Evolutionary conservation across 345 rosid species (phyloP).

Genomic region (Gossypium arboreum): DNA sequence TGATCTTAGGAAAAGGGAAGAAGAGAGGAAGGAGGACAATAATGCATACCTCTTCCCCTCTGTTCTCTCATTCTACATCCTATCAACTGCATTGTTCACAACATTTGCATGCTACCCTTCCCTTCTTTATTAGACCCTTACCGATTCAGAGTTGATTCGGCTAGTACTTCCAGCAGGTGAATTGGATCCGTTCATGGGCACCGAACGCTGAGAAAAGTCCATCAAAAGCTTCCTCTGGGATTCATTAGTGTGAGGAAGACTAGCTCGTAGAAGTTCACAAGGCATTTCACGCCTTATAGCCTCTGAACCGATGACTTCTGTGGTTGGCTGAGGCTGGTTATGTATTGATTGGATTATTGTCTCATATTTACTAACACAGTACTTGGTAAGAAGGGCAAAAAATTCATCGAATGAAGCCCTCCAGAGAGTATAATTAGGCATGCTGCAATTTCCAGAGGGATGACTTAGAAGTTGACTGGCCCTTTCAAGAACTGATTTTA

Average conservation of each 20-base stretch:
- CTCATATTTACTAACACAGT: conserved; percentile 82
- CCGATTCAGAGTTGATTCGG: conserved; percentile 62
- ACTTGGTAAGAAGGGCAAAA: conserved; percentile 75
- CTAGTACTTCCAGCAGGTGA: conserved; percentile 35
- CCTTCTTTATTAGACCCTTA: conserved; percentile 39
- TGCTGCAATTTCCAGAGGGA: conserved; percentile 42
- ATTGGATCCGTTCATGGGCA: conserved; percentile 33
- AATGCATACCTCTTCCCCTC: not conserved
- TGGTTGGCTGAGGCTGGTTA: conserved; percentile 36
- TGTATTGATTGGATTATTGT: conserved; percentile 54
- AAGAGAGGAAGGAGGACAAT: not conserved
- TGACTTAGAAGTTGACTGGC: conserved; percentile 61
- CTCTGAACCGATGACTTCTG: conserved; percentile 54
- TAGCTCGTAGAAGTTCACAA: conserved; percentile 85
- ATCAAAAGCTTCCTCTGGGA: conserved; percentile 66
- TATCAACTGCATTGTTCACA: not conserved
- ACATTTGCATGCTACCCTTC: too few species aligned
- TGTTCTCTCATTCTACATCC: not conserved
- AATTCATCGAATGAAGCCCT: conserved; percentile 92
- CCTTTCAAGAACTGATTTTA: conserved; percentile 80
- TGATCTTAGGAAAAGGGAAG: not conserved
- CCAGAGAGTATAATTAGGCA: conserved; percentile 70
- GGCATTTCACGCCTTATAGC: conserved; percentile 95
- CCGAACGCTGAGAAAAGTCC: conserved; percentile 62
- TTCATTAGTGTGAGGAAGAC: conserved; percentile 88